Base-by-base conservation (phyloP, 2,329 filamentous ascomycete species). In the Aspergillus nomiae region DNA sequence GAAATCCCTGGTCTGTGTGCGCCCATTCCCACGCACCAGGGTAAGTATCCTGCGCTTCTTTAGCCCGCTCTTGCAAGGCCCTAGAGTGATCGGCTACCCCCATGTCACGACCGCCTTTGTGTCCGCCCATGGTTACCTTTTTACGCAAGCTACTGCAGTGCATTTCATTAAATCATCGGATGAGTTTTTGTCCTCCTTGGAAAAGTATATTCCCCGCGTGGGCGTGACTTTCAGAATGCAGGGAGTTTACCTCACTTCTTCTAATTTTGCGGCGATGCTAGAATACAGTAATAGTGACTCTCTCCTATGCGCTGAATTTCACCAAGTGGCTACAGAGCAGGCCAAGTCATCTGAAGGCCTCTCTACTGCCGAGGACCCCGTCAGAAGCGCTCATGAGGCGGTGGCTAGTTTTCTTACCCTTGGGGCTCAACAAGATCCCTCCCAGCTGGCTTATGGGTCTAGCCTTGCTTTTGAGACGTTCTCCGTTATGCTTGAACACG, bases 1-100 rank as follows among this genome's bases (percentile, higher is more conserved):
- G 3, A 86, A 86, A 63, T 85, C 86, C 2, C 74, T 89, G 45
- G 82, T 84, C 28, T 85, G 82, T 67, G 77, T 85, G 3, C 79
- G 83, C 41, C 82, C 85, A 0, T 89, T 88, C 69, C 74, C 77
- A 2, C 86, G 83, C 70, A 83, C 87, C 19, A 78, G 81, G 16
- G 85, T 87, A 38, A 86, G 84, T 19, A 83, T 89, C 51, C 73
- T 82, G 48, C 84, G 85, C 1, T 73, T 88, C 2, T 83, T 88
- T 67, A 81, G 81, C 56, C 84, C 85, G 0, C 77, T 83, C 30
- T 73, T 86, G 46, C 75, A 80, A 43, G 75, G 77, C 6, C 69
- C 75, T 51, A 70, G 76, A 60, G 67, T 80, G 5, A 56, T 69
- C 58, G 67, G 70, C 38, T 70, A 75, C 56, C 65, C 70, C 28